Evolutionary conservation across 345 rosid species (phyloP).

Genomic region (Arabidopsis suecica): DNA sequence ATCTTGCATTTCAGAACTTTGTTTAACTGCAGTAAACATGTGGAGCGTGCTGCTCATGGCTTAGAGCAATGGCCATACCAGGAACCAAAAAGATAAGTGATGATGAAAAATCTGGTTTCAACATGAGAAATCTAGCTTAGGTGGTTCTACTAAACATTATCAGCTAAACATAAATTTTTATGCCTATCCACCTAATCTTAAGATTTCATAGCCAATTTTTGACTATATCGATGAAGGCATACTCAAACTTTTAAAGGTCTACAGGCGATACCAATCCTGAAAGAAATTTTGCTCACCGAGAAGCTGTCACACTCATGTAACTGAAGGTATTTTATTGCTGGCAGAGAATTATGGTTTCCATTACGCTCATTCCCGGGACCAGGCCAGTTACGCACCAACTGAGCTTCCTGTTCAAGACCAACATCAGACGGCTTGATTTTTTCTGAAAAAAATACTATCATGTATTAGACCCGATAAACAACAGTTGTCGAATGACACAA

Average conservation of each 20-base stretch:
- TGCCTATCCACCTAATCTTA: neutral
- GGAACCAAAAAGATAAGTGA: slow-evolving; percentile 5
- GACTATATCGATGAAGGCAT: neutral
- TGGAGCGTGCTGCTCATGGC: neutral
- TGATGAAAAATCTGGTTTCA: slow-evolving; percentile 12
- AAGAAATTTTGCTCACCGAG: slow-evolving; percentile 64
- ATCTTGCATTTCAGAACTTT: slow-evolving; percentile 8
- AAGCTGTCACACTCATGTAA: slow-evolving; percentile 91
- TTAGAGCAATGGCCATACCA: slow-evolving; percentile 6
- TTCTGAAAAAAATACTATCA: slow-evolving; percentile 57
- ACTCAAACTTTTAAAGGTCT: slow-evolving; percentile 7
- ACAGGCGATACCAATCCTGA: neutral
- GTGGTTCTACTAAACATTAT: slow-evolving; percentile 6
- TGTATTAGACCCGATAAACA: neutral
- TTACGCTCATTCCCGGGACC: slow-evolving; percentile 64
- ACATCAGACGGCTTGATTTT: slow-evolving; percentile 95
- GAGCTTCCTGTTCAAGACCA: slow-evolving; percentile 97
- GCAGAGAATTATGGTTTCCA: slow-evolving; percentile 66
- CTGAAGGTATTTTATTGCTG: slow-evolving; percentile 80
- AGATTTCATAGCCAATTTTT: neutral
- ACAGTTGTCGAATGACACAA: neutral
- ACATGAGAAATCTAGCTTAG: slow-evolving; percentile 7
- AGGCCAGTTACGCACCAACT: slow-evolving; percentile 72
- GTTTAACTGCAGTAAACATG: neutral
- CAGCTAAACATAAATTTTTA: neutral